These are phyloP conservation scores for Cutaneotrichosporon cutaneum DNA, from an alignment of 1,284 basidiomycete genomes.

Conservation along the genomic window DNA sequence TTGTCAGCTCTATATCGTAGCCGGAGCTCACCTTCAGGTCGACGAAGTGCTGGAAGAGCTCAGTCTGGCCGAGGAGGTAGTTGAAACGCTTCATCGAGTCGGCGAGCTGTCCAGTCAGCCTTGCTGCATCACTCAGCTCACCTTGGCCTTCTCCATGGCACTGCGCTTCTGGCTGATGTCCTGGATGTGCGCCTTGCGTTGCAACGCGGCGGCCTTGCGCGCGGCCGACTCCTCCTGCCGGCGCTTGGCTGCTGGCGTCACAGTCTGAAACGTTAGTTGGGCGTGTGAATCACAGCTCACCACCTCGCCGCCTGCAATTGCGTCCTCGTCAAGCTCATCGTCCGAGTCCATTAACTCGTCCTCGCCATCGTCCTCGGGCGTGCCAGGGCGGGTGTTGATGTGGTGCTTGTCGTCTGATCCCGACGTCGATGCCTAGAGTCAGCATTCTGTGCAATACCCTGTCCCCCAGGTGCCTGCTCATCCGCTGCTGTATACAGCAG, in stretches of 20 bases:
- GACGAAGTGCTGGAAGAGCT: conserved; percentile 93
- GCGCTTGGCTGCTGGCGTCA: conserved; percentile 39
- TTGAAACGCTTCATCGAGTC: conserved; percentile 94
- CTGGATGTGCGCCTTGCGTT: conserved; percentile 45
- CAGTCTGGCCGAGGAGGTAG: conserved; percentile 90
- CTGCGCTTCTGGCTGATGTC: conserved; percentile 45
- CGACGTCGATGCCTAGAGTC: conserved; percentile 38
- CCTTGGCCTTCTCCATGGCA: conserved; percentile 52
- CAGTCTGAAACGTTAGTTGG: conserved; percentile 11
- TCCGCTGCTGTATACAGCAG: too few species aligned
- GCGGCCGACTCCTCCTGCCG: conserved; percentile 35
- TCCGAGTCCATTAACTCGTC: conserved; percentile 36
- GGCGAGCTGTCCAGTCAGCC: conserved; percentile 62
- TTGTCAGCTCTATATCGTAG: conserved; percentile 6
- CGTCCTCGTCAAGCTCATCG: conserved; percentile 36
- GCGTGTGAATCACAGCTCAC: too few species aligned
- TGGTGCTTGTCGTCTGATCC: conserved; percentile 46
- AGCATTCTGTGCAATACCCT: neutral
- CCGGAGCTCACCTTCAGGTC: conserved; percentile 72
- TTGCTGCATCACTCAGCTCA: conserved; percentile 21
- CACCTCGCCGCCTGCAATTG: conserved; percentile 16
- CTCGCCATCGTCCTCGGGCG: conserved; percentile 35
- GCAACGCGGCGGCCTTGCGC: conserved; percentile 43
- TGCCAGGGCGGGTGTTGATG: conserved; percentile 44
- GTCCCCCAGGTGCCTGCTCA: neutral